Base-by-base conservation (phyloP, 108 stramenopile species). In the Fistulifera pelliculosa region DNA sequence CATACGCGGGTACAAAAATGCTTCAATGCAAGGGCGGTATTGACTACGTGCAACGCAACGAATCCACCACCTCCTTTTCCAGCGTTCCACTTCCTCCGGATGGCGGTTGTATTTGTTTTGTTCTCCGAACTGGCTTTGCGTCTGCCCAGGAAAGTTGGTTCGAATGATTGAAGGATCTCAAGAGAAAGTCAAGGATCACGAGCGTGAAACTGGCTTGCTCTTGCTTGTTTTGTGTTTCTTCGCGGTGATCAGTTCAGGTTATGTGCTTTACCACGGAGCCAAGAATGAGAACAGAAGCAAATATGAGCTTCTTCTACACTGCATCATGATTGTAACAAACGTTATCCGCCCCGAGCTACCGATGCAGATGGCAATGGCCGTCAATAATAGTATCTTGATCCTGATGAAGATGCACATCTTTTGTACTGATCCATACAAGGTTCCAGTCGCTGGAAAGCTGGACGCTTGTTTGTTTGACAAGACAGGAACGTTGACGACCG, bases 161-260 rank as follows among this genome's bases (percentile, higher is more conserved):
- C 87, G 94, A 26, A 98, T 98, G 97, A 98, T 98, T 75, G 97
- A 98, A 73, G 90, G 86, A 22, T 92, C 94, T 21, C 94, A 97
- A 65, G 93, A 98, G 71, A 90, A 86, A 47, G 97, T 98, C 47
- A 87, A 94, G 41, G 90, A 91, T 0, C 94, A 98, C 63, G 87
- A 90, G 44, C 70, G 60, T 35, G 97, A 98, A 54, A 98, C 94
- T 2, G 91, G 85, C 8, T 61, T 93, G 31, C 74, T 95, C 26
- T 68, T 98, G 17, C 63, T 95, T n/a, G 49, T 98, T 38, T 71
- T 98, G 16, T 94, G 95, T 38, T 69, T 93, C 65, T 98, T 98
- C 62, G 97, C 97, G 8, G 71, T 98, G 18, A 75, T 83, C 17
- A 90, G 95, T 50, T 85, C 92, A 1, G 80, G 76, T 13, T 98